A percentile compares a stretch with the other conserved stretches of the same genome.
Conservation (phyloP, 306 rosid species). For the Sechiopsis laciniata region DNA sequence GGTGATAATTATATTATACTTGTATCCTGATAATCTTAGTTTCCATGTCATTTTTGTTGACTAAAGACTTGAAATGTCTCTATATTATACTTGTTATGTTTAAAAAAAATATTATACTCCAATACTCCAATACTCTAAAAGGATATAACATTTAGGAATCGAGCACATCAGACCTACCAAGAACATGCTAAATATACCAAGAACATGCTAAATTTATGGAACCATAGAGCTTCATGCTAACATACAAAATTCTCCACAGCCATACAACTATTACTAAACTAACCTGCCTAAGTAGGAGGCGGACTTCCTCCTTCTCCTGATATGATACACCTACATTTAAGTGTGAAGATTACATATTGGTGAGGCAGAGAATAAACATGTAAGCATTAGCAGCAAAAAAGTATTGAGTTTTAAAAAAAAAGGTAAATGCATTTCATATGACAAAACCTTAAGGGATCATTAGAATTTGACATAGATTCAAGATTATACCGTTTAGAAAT, state of each 20-base stretch:
- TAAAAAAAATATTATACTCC: too few species aligned
- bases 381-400: neutral
- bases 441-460: neutral
- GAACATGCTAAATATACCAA: too few species aligned
- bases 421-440: neutral
- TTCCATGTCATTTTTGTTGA: neutral
- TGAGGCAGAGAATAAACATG: neutral
- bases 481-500: neutral
- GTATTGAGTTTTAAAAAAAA: neutral
- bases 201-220: conserved; percentile 1
- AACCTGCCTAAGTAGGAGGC: conserved; percentile 89
- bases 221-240: neutral
- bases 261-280: conserved; percentile 24
- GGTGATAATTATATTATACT: neutral
- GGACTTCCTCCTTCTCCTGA: conserved; percentile 96
- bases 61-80: conserved; percentile 12
- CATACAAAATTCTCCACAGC: neutral
- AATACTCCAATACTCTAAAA: too few species aligned
- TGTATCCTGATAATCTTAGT: neutral
- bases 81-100: neutral
- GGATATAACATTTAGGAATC: too few species aligned
- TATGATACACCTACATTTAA: conserved; percentile 72
- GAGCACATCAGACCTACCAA: too few species aligned
- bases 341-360: conserved; percentile 30
- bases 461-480: neutral